Evolutionary conservation across 768 basidiomycete species (phyloP).

Genomic region (Termitomyces bulborhizus): DNA sequence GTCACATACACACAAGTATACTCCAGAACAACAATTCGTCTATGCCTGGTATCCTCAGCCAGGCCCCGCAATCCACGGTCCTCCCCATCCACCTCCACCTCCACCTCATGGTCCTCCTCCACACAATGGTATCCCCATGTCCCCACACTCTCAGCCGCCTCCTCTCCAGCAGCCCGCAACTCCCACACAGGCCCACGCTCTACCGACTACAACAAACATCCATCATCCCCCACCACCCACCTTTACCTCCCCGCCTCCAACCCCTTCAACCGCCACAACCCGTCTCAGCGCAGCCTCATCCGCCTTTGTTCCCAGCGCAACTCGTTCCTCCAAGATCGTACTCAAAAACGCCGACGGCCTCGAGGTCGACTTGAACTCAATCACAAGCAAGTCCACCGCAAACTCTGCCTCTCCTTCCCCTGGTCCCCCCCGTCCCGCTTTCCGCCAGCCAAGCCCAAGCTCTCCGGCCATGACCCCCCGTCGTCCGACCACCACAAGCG

Average conservation of each 20-base stretch:
- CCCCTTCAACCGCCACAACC: conserved; percentile 49
- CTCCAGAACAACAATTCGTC: conserved; percentile 39
- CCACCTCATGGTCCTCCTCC: conserved; percentile 25
- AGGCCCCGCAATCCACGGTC: conserved; percentile 30
- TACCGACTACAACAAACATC: conserved; percentile 32
- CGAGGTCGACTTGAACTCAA: conserved; percentile 53
- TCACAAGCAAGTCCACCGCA: conserved; percentile 36
- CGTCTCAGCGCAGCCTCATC: conserved; percentile 59
- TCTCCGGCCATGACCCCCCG: conserved; percentile 25
- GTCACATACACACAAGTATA: conserved; percentile 24
- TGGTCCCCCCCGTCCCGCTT: conserved; percentile 20
- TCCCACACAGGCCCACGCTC: conserved; percentile 59
- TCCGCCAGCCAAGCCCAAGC: conserved; percentile 25
- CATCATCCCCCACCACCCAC: conserved; percentile 33
- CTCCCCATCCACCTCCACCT: conserved; percentile 16
- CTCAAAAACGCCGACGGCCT: conserved; percentile 62
- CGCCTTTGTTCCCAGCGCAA: conserved; percentile 54
- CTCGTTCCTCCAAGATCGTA: conserved; percentile 37
- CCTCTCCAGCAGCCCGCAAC: conserved; percentile 64
- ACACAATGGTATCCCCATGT: conserved; percentile 54
- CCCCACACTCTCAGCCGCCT: conserved; percentile 54
- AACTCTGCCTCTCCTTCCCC: conserved; percentile 34
- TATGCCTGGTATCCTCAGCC: conserved; percentile 32
- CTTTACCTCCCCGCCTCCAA: conserved; percentile 61
- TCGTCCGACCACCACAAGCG: conserved; percentile 28